These are phyloP conservation scores for Hymenoscyphus linearis DNA, from an alignment of 2,329 filamentous ascomycete species.

Conservation along the genomic window DNA sequence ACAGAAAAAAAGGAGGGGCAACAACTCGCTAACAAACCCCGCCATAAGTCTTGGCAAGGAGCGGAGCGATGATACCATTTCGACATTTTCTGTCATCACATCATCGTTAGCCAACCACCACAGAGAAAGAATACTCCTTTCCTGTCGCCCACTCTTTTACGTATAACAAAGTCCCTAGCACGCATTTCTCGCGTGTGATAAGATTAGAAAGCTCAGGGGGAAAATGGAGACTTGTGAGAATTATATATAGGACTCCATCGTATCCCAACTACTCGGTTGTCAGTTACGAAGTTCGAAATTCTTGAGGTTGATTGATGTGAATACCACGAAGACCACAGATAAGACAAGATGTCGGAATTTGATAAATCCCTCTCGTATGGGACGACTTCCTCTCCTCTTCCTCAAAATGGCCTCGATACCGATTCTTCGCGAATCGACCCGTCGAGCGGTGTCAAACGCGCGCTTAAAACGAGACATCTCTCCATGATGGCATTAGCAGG, in stretches of 20 bases:
- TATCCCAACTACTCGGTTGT: neutral
- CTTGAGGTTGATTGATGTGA: neutral
- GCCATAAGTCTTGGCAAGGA: neutral
- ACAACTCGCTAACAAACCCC: neutral
- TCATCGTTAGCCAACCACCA: neutral
- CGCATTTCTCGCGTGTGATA: neutral
- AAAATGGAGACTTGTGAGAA: neutral
- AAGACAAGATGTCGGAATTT: neutral
- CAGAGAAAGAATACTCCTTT: neutral
- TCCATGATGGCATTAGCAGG: constrained; percentile 45
- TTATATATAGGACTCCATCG: neutral
- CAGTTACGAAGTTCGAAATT: neutral
- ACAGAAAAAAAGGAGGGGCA: neutral
- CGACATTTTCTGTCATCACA: neutral
- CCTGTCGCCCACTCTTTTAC: neutral
- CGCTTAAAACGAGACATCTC: constrained; percentile 62
- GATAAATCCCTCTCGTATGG: neutral
- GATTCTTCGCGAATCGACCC: constrained; percentile 39
- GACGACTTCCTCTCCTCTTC: neutral
- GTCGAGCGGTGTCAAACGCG: constrained; percentile 61
- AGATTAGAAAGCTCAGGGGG: neutral
- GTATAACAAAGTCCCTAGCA: neutral
- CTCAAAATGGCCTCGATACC: neutral
- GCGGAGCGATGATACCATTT: neutral
- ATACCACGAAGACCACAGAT: neutral